Evolutionary conservation across 2,329 filamentous ascomycete genomes (phyloP), one percentile per base, ranked within the genome.

Genomic region (Cytospora leucostoma): DNA sequence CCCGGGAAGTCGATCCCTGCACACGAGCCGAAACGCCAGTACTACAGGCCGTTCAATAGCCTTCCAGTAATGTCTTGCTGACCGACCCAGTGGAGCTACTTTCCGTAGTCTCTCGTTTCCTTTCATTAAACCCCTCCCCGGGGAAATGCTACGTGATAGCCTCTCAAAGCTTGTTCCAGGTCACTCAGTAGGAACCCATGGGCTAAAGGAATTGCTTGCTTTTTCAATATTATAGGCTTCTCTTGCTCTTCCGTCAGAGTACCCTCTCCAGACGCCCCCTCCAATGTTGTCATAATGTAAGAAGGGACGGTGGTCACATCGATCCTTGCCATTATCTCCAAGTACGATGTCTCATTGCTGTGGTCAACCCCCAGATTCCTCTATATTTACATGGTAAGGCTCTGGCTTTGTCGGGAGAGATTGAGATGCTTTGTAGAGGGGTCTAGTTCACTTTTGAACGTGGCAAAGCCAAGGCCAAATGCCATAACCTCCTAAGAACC

Each of bases 401-500:
- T 21, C 44, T 21, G n/a, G 44, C 44, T 21, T 47, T 47, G 44
- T 47, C 44, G n/a, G 35, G 12, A 37, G 35, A 37, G 2, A 13
- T 37, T 37, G 35, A 37, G 35, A 8, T 37, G 35, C 12, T 13
- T 37, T 10, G 8, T 13, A 37, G 35, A 13, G n/a, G 44, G 44
- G n/a, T 12, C n/a, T 21, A 19, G n/a, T 21, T 47, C 11, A 19
- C 8, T 47, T 47, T 7, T 12, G 44, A 47, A 47, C 44, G 44
- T 47, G 17, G 44, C n/a, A 21, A 11, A 21, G 44, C 44, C n/a
- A 47, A 21, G 21, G 44, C 27, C 27, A 27, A 27, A 27, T 27
- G 27, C 27, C 27, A 27, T 27, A 27, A 27, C 51, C 13, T 53
- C 63, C 68, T 81, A 93, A 71, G 90, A 90, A 72, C 90, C 90